phyloP scores from a whole-genome alignment of 2,329 filamentous ascomycete genomes.

The Cadophora malorum region DNA sequence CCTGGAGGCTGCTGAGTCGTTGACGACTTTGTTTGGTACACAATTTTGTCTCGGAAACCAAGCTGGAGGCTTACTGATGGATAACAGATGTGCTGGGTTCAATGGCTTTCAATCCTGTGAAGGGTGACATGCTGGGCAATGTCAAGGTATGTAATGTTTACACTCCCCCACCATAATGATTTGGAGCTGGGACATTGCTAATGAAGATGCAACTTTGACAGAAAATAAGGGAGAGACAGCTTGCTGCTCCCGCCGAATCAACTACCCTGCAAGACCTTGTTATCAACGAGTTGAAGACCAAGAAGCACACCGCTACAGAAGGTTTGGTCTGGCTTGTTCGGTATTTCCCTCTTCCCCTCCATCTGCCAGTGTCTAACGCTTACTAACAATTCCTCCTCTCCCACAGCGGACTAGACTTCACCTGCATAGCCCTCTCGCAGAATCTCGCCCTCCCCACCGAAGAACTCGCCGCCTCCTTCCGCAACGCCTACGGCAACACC shows the following conservation, averaged over 20 bases:
- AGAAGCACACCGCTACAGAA: conserved; percentile 88
- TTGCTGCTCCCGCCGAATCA: conserved; percentile 79
- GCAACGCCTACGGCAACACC: conserved; percentile 80
- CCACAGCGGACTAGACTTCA: conserved; percentile 89
- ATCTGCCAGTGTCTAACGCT: conserved; percentile 8
- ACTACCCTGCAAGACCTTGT: conserved; percentile 84
- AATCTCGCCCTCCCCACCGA: conserved; percentile 72
- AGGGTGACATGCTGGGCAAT: conserved; percentile 89
- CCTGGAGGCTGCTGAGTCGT: conserved; percentile 85
- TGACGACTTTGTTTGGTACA: conserved; percentile 86
- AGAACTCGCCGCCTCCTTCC: conserved; percentile 88
- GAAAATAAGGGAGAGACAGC: conserved; percentile 89
- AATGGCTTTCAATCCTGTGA: conserved; percentile 87
- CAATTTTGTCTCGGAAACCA: not conserved
- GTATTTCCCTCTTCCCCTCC: conserved; percentile 54
- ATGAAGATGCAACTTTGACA: conserved; percentile 47
- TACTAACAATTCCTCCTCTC: not conserved
- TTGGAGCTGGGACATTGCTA: conserved; percentile 3
- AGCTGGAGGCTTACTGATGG: not conserved
- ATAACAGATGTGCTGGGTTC: conserved; percentile 65
- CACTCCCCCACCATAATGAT: not conserved
- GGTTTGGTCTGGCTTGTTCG: conserved; percentile 90
- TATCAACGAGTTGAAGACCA: conserved; percentile 84
- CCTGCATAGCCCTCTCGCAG: conserved; percentile 78
- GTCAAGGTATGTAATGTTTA: conserved; percentile 70